phyloP scores from a whole-genome alignment of 2,329 filamentous ascomycete species.

The Colletotrichum sp. region DNA sequence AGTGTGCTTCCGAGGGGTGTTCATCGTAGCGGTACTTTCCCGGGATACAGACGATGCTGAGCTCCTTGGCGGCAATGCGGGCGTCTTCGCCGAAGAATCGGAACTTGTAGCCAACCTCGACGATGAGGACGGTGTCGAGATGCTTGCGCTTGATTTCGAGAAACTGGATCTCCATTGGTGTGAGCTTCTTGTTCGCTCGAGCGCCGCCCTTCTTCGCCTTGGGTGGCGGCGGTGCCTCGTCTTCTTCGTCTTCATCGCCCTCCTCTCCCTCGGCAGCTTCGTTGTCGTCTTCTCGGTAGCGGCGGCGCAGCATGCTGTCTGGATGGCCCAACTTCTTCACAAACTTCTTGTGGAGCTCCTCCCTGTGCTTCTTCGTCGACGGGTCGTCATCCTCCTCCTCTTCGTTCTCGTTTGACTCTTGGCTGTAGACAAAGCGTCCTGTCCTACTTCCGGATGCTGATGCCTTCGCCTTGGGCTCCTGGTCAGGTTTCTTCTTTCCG shows the following conservation, averaged over 20 bases:
- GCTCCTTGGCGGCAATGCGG: constrained; percentile 82
- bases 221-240: constrained; percentile 53
- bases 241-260: constrained; percentile 61
- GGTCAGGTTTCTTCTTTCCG: constrained; percentile 25
- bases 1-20: constrained; percentile 89
- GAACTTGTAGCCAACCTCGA: constrained; percentile 98
- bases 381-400: constrained; percentile 54
- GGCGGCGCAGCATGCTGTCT: constrained; percentile 76
- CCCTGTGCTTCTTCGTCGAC: constrained; percentile 61
- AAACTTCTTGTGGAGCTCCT: constrained; percentile 81
- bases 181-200: constrained; percentile 72
- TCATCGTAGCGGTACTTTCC: constrained; percentile 96
- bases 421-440: constrained; percentile 55
- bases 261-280: constrained; percentile 60
- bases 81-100: constrained; percentile 97
- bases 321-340: constrained; percentile 88
- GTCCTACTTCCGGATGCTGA: constrained; percentile 45
- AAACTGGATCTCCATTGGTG: constrained; percentile 92
- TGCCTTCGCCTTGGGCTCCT: constrained; percentile 23
- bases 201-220: constrained; percentile 69
- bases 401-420: constrained; percentile 42
- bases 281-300: constrained; percentile 58
- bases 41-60: constrained; percentile 95
- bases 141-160: constrained; percentile 93
- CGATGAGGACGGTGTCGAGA: constrained; percentile 85